These are phyloP conservation scores for Rhizophora mangle DNA, from an alignment of 345 rosid genomes.

Conservation along the genomic window DNA sequence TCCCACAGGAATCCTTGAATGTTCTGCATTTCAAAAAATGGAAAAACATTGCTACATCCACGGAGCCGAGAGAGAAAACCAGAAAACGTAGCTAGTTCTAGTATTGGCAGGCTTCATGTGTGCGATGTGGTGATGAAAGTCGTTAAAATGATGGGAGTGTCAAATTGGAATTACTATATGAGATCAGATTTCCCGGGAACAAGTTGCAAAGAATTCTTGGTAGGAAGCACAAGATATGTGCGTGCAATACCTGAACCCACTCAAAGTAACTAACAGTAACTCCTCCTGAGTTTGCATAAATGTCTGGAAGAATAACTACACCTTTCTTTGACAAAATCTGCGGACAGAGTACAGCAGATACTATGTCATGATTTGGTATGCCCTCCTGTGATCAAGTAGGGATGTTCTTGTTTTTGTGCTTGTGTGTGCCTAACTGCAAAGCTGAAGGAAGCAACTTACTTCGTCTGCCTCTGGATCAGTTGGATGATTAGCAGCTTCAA, in stretches of 20 bases:
- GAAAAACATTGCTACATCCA: neutral
- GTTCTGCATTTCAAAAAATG: slow-evolving; percentile 46
- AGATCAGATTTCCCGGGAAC: neutral
- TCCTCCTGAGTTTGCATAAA: slow-evolving; percentile 94
- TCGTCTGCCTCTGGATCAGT: slow-evolving; percentile 97
- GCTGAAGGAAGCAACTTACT: slow-evolving; percentile 37
- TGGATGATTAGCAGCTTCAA: slow-evolving; percentile 97
- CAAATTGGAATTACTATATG: too few species aligned
- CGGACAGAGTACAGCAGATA: neutral
- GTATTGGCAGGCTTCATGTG: too few species aligned
- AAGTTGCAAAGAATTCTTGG: neutral
- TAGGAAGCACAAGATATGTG: neutral
- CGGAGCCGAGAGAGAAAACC: neutral
- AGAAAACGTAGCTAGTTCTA: neutral
- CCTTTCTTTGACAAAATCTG: slow-evolving; percentile 87
- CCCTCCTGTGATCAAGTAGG: too few species aligned
- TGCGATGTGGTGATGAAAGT: neutral
- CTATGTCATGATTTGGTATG: neutral
- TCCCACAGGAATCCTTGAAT: slow-evolving; percentile 99
- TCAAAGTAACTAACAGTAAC: slow-evolving; percentile 98
- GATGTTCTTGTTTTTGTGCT: too few species aligned
- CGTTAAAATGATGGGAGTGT: neutral
- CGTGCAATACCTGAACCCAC: slow-evolving; percentile 81
- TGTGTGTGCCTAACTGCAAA: slow-evolving; percentile 8
- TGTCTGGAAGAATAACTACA: slow-evolving; percentile 88